Conservation (phyloP, 2,329 filamentous ascomycete species). For the Blastomyces emzantsi region DNA sequence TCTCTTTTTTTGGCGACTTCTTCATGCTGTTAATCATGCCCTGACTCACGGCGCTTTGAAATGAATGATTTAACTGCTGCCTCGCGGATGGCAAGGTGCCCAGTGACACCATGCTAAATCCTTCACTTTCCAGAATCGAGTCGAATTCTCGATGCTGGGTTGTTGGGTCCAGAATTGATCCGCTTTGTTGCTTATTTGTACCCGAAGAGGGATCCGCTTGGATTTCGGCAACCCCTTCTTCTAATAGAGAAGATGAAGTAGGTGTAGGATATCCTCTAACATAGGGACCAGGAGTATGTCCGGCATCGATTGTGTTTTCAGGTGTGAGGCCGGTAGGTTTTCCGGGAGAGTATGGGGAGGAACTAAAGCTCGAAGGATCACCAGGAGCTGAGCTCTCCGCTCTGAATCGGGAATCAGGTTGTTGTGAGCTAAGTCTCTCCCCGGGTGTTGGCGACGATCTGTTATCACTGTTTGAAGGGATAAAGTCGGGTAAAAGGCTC, state of each 20-base stretch:
- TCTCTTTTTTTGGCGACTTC: conserved; percentile 13
- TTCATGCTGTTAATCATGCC: conserved; percentile 1
- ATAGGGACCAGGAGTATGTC: conserved; percentile 25
- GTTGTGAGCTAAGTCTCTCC: conserved; percentile 1
- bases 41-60: conserved; percentile 11
- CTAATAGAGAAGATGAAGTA: conserved; percentile 32
- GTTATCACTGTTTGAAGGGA: neutral
- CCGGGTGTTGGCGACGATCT: neutral
- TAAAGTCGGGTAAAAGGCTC: neutral
- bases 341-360: conserved; percentile 27
- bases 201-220: neutral
- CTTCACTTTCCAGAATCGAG: conserved; percentile 49
- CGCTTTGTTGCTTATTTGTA: conserved; percentile 2
- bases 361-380: conserved; percentile 21
- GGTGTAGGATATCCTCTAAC: conserved; percentile 34
- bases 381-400: too few relatives aligned
- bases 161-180: conserved; percentile 25
- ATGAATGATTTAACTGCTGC: conserved; percentile 32
- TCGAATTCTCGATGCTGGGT: conserved; percentile 42
- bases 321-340: conserved; percentile 23
- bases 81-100: conserved; percentile 45
- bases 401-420: neutral
- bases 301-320: conserved; percentile 27
- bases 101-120: conserved; percentile 50
- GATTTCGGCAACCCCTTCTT: conserved; percentile 25